These are phyloP conservation scores for Orbilia quercus DNA, from an alignment of 2,329 filamentous ascomycete genomes.

Conservation along the genomic window DNA sequence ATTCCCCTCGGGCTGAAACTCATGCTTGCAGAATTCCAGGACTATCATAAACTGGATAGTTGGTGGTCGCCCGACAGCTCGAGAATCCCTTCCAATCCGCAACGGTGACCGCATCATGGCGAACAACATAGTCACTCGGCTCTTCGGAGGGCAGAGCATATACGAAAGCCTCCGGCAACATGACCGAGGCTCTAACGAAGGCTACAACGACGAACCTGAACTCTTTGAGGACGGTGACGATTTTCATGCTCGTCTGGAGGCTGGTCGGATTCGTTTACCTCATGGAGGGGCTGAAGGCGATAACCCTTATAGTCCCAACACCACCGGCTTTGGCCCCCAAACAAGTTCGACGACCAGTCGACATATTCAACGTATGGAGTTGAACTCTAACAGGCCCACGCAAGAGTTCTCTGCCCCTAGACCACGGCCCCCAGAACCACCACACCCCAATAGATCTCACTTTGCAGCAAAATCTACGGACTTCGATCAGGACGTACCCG, in stretches of 20 bases:
- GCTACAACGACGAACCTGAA: slow-evolving; percentile 57
- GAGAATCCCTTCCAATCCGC: background rate
- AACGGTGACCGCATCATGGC: slow-evolving; percentile 31
- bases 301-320: slow-evolving; percentile 44
- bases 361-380: slow-evolving; percentile 17
- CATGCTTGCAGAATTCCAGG: too few species aligned
- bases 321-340: slow-evolving; percentile 45
- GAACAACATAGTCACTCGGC: slow-evolving; percentile 47
- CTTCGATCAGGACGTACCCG: slow-evolving; percentile 71
- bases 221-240: slow-evolving; percentile 39
- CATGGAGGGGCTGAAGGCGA: slow-evolving; percentile 12
- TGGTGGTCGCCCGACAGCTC: background rate
- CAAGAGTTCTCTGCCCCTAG: slow-evolving; percentile 19
- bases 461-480: slow-evolving; percentile 9
- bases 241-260: slow-evolving; percentile 35
- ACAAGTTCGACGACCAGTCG: slow-evolving; percentile 33
- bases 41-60: slow-evolving; percentile 2
- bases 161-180: slow-evolving; percentile 60
- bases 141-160: slow-evolving; percentile 58
- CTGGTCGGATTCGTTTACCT: slow-evolving; percentile 19
- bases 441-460: background rate
- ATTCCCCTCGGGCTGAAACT: too few species aligned
- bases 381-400: slow-evolving; percentile 14
- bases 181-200: slow-evolving; percentile 57
- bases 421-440: background rate